These are phyloP conservation scores for Biscogniauxia marginata DNA, from an alignment of 2,329 filamentous ascomycete species.

Conservation along the genomic window DNA sequence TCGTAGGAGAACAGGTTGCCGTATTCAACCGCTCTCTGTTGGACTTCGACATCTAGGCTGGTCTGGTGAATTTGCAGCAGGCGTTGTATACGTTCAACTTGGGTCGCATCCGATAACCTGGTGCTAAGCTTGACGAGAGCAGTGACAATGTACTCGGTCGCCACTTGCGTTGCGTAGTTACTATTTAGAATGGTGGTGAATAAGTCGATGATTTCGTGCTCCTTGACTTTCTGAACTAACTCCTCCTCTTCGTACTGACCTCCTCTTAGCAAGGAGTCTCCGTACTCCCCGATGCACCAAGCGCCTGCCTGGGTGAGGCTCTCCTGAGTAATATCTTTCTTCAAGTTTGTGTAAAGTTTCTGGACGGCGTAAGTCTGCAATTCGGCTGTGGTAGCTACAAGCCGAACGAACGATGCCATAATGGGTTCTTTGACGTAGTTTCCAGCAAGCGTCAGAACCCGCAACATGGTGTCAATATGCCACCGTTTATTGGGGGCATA, in stretches of 20 bases:
- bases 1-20: slow-evolving; percentile 91
- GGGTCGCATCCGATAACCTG: slow-evolving; percentile 76
- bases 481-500: slow-evolving; percentile 96
- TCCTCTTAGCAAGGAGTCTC: slow-evolving; percentile 82
- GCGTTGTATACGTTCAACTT: slow-evolving; percentile 80
- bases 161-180: slow-evolving; percentile 86
- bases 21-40: slow-evolving; percentile 95
- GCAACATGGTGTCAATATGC: slow-evolving; percentile 97
- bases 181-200: slow-evolving; percentile 91
- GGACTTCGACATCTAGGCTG: slow-evolving; percentile 90
- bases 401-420: slow-evolving; percentile 89
- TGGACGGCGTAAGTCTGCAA: slow-evolving; percentile 95
- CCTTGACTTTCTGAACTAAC: slow-evolving; percentile 74
- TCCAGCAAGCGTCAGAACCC: slow-evolving; percentile 88
- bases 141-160: slow-evolving; percentile 94
- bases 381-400: slow-evolving; percentile 92
- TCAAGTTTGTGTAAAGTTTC: slow-evolving; percentile 86
- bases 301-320: slow-evolving; percentile 88
- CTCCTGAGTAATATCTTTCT: slow-evolving; percentile 97
- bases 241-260: slow-evolving; percentile 95
- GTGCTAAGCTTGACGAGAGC: slow-evolving; percentile 94
- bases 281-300: slow-evolving; percentile 98
- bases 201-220: slow-evolving; percentile 89
- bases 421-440: slow-evolving; percentile 99
- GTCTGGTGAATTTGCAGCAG: slow-evolving; percentile 76